Evolutionary conservation across 768 basidiomycete genomes (phyloP).

Genomic region (Terana coerulea): DNA sequence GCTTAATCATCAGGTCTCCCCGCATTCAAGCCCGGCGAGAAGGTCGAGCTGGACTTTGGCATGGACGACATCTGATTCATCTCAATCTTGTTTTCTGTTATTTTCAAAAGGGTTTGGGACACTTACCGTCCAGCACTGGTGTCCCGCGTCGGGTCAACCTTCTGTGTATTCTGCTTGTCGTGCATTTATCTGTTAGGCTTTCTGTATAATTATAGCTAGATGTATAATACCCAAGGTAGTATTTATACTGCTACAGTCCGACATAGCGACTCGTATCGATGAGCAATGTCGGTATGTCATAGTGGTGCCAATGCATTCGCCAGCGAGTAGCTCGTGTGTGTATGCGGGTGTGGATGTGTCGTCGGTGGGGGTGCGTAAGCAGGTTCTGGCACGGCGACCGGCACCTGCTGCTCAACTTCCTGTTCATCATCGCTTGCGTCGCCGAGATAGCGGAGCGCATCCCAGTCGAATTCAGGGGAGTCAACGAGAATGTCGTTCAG

Average conservation of each 20-base stretch:
- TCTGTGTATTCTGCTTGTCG: neutral
- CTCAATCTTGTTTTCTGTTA: neutral
- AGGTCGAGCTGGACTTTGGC: constrained; percentile 85
- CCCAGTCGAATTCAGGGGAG: constrained; percentile 42
- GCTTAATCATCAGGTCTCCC: constrained; percentile 70
- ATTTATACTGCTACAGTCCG: neutral
- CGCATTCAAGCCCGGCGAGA: constrained; percentile 97
- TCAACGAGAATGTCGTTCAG: constrained; percentile 45
- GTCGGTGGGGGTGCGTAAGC: constrained; percentile 6
- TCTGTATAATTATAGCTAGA: constrained; percentile 4
- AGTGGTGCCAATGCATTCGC: constrained; percentile 9
- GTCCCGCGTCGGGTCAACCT: neutral
- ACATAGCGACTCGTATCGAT: neutral
- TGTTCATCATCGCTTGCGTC: constrained; percentile 48
- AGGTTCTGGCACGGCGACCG: constrained; percentile 13
- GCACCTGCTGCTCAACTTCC: constrained; percentile 14
- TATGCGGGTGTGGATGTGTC: constrained; percentile 2
- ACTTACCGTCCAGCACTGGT: neutral
- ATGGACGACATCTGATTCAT: constrained; percentile 76
- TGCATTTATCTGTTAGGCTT: neutral
- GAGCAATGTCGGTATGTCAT: neutral
- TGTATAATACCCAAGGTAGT: neutral
- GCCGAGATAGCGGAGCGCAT: constrained; percentile 45
- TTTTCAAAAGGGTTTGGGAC: neutral
- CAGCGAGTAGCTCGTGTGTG: constrained; percentile 6